Conservation (phyloP, 164 flowering plant genomes). For the Umbellularia californica region DNA sequence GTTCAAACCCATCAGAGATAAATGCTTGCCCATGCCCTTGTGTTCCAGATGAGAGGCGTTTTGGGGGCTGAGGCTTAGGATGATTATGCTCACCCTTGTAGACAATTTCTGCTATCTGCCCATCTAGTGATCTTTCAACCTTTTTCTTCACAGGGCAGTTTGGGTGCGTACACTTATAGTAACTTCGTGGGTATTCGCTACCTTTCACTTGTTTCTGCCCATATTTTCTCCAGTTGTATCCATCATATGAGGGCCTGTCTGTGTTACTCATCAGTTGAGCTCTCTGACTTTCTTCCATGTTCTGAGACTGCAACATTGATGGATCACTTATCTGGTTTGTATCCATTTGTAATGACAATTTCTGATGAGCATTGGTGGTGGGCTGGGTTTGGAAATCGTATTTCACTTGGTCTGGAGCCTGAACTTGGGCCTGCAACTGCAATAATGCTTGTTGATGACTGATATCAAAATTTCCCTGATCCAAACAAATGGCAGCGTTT, state of each 20-base stretch:
- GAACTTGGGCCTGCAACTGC: constrained; percentile 27
- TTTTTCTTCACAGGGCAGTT: constrained; percentile 88
- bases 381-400: constrained; percentile 20
- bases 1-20: constrained; percentile 35
- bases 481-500: not conserved
- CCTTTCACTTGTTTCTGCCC: constrained; percentile 99
- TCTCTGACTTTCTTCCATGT: constrained; percentile 36
- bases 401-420: constrained; percentile 27
- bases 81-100: constrained; percentile 94
- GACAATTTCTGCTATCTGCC: constrained; percentile 83
- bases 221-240: constrained; percentile 92
- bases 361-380: constrained; percentile 24
- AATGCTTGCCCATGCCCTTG: constrained; percentile 30
- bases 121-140: constrained; percentile 79
- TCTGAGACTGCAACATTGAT: constrained; percentile 25
- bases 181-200: constrained; percentile 83
- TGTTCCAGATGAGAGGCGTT: constrained; percentile 34
- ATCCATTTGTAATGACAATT: constrained; percentile 22
- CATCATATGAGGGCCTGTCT: constrained; percentile 65
- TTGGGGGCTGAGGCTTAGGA: constrained; percentile 66
- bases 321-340: constrained; percentile 22
- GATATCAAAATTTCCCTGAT: constrained; percentile 46
- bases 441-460: constrained; percentile 26
- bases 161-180: constrained; percentile 83
- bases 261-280: constrained; percentile 17